A percentile compares a stretch with the other conserved stretches of the same genome.
These are phyloP conservation scores for Cladobotryum mycophilum DNA, from an alignment of 2,329 filamentous ascomycete genomes.

Conservation along the genomic window DNA sequence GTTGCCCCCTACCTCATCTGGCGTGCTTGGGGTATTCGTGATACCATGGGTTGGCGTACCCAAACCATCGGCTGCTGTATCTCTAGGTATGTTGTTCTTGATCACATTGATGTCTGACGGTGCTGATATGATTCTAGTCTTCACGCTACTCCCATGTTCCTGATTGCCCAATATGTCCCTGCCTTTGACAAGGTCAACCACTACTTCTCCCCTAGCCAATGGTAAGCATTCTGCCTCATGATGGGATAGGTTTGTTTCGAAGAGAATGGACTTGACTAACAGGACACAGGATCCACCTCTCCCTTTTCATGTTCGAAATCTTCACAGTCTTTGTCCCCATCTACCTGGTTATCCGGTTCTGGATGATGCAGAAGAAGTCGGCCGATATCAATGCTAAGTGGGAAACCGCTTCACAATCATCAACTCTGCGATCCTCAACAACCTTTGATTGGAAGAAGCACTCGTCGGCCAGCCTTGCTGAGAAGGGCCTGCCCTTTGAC, in stretches of 20 bases:
- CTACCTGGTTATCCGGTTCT: slow-evolving; percentile 42
- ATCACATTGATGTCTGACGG: not conserved
- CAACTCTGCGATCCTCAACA: slow-evolving; percentile 6
- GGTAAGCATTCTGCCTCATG: slow-evolving; percentile 47
- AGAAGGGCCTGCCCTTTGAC: slow-evolving; percentile 8
- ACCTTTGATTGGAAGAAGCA: not conserved
- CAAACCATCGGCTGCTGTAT: slow-evolving; percentile 42
- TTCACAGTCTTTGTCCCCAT: slow-evolving; percentile 57
- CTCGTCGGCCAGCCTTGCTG: not conserved
- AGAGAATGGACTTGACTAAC: slow-evolving; percentile 31
- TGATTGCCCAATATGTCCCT: slow-evolving; percentile 48
- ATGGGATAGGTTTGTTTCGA: not conserved
- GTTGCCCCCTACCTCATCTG: slow-evolving; percentile 47
- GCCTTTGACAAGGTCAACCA: slow-evolving; percentile 43
- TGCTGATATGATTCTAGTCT: slow-evolving; percentile 33
- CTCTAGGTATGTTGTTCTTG: slow-evolving; percentile 20
- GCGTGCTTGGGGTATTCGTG: slow-evolving; percentile 45
- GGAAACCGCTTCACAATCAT: slow-evolving; percentile 11
- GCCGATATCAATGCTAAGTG: slow-evolving; percentile 12
- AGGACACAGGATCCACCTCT: slow-evolving; percentile 39
- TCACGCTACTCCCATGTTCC: slow-evolving; percentile 58
- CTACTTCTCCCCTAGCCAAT: slow-evolving; percentile 52
- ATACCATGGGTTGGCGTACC: slow-evolving; percentile 48
- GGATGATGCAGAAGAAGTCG: slow-evolving; percentile 26
- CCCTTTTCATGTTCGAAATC: slow-evolving; percentile 55